Evolutionary conservation across 495 filamentous ascomycete species (phyloP).

Genomic region (Talaromyces adpressus): DNA sequence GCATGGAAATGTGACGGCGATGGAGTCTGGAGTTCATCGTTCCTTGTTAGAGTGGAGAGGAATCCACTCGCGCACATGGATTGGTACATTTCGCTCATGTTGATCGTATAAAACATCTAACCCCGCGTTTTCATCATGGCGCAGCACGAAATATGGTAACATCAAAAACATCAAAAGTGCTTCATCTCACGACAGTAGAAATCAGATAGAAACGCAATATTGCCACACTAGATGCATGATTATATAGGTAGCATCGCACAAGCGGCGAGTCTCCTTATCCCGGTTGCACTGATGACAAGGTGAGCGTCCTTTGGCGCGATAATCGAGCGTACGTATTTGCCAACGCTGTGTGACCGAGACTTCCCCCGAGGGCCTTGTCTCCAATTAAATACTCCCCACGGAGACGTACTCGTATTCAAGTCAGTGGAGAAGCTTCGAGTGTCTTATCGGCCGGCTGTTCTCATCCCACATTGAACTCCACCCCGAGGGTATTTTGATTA

Average conservation of each 20-base stretch:
- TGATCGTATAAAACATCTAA: background rate
- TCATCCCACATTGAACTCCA: background rate
- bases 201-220: background rate
- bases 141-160: background rate
- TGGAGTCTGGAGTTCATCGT: background rate
- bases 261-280: background rate
- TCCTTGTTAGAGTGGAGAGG: background rate
- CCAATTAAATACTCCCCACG: background rate
- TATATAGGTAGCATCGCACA: background rate
- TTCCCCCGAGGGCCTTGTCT: background rate
- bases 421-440: background rate
- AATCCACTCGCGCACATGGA: constrained; percentile 1
- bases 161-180: background rate
- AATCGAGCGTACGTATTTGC: background rate
- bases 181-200: background rate
- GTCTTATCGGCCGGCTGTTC: background rate
- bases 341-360: background rate
- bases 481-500: background rate
- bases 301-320: background rate
- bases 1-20: background rate
- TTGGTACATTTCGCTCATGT: background rate
- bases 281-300: background rate
- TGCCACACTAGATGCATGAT: background rate
- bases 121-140: background rate
- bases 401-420: background rate